These are phyloP conservation scores for Sordariomycetes sp. DNA, from an alignment of 2,329 filamentous ascomycete genomes.

Conservation along the genomic window DNA sequence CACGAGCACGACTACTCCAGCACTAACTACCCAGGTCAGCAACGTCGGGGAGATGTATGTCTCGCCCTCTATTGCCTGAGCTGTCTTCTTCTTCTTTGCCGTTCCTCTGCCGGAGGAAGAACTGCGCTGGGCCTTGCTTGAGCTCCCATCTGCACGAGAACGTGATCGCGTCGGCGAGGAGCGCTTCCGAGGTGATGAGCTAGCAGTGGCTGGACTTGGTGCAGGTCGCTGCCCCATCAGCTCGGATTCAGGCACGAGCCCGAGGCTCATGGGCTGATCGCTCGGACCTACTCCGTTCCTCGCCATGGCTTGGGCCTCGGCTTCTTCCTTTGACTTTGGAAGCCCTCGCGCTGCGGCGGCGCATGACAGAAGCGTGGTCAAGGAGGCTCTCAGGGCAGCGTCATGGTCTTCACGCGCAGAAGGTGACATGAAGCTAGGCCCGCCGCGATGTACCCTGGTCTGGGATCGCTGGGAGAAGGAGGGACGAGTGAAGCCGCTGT, in stretches of 20 bases:
- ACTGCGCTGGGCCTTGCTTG: conserved; percentile 42
- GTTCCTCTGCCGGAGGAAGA: conserved; percentile 30
- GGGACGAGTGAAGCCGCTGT: conserved; percentile 40
- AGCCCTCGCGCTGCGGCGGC: conserved; percentile 81
- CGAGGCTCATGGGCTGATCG: conserved; percentile 47
- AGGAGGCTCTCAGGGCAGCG: conserved; percentile 79
- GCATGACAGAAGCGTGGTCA: conserved; percentile 94
- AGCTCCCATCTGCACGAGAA: conserved; percentile 12
- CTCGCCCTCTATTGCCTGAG: conserved; percentile 20
- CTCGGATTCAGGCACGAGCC: conserved; percentile 52
- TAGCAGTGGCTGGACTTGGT: conserved; percentile 8
- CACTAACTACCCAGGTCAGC: conserved; percentile 56
- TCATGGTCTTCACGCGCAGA: conserved; percentile 82
- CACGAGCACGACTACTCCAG: conserved; percentile 58
- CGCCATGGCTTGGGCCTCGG: conserved; percentile 21
- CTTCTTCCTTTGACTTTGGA: conserved; percentile 52
- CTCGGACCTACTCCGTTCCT: conserved; percentile 32
- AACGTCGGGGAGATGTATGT: conserved; percentile 48
- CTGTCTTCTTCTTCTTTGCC: conserved; percentile 51
- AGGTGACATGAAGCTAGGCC: conserved; percentile 60
- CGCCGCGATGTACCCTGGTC: conserved; percentile 32
- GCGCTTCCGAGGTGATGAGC: conserved; percentile 12
- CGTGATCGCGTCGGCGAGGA: conserved; percentile 19
- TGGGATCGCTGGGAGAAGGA: conserved; percentile 39
- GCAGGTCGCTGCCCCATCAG: conserved; percentile 30